A percentile compares a stretch with the other conserved stretches of the same genome.
Evolutionary conservation across 306 rosid species (phyloP).

Genomic region (Quercus berberidifolia): DNA sequence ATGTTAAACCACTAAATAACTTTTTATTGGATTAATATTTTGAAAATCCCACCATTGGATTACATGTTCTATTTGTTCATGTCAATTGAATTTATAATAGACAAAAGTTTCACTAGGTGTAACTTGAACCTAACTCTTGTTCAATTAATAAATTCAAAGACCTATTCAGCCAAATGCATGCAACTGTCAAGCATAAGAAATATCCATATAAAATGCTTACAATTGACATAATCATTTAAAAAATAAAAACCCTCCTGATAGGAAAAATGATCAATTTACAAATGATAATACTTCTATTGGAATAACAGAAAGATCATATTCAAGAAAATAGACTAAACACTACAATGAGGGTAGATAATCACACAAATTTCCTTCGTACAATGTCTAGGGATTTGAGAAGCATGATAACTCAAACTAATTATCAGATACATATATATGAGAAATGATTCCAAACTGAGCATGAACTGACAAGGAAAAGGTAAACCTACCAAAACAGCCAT

Average conservation of each 20-base stretch:
- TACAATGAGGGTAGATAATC: no score
- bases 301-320: not conserved
- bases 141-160: not conserved
- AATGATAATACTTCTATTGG: not conserved
- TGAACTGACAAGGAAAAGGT: slow-evolving; percentile 11
- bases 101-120: no score
- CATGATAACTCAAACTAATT: not conserved
- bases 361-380: not conserved
- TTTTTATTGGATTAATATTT: no score
- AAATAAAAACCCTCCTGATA: not conserved
- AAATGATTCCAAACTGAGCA: not conserved
- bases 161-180: not conserved
- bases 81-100: no score
- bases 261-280: not conserved
- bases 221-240: not conserved
- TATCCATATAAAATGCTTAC: not conserved
- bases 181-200: not conserved
- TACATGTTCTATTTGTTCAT: no score
- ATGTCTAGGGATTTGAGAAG: not conserved
- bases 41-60: no score
- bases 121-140: no score
- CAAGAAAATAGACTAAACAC: not conserved
- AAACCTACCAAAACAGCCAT: slow-evolving; percentile 88
- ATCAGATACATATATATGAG: not conserved
- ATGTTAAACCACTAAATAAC: no score